Base-by-base conservation (phyloP, 2,329 filamentous ascomycete species). In the Epichloe uncinata region DNA sequence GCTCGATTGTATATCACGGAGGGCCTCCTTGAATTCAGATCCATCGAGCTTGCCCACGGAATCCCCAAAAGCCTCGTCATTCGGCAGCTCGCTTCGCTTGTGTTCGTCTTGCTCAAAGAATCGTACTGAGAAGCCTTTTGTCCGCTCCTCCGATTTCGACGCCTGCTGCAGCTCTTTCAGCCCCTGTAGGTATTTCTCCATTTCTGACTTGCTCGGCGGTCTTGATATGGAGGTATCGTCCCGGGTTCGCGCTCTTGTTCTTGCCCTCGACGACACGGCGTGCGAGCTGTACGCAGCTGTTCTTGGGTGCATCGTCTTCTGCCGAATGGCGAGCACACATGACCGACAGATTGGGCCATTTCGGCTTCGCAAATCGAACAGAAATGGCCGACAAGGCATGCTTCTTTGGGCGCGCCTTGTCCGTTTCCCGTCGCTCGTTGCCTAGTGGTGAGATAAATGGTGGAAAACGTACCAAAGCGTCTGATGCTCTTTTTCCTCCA, bases 91-190 rank as follows among this genome's bases (percentile, higher is more conserved):
- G 15, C 60, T 66, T 12, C 72, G 56, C 7, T 58, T 56, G 33
- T 61, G 55, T 3, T 64, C 63, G 13, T 66, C 66, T 57, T 77
- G 69, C 49, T 78, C 73, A 53, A 74, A 78, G 57, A 68, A 76
- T 8, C 69, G 66, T 11, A 76, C 65, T 3, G 63, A 61, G 36
- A 62, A 64, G 15, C 59, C 52, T 5, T 53, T 48, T n/a, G 47
- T 51, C 1, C 47, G 37, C 6, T 57, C 45, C 8, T 60, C 48
- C 11, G 52, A 45, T 12, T 57, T 54, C 11, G 54, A 54, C 1
- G 55, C 45, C 20, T 53, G 52, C 26, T 57, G 57, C 26, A 66
- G 49, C 3, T 57, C 56, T 38, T 57, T 54, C 13, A 65, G 57
- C 4, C 58, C 57, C 18, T 65, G 57, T 5, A 63, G 40, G 22